Evolutionary conservation across 306 rosid species (phyloP), one percentile per base, ranked within the genome.

Genomic region (Prunus armeniaca): DNA sequence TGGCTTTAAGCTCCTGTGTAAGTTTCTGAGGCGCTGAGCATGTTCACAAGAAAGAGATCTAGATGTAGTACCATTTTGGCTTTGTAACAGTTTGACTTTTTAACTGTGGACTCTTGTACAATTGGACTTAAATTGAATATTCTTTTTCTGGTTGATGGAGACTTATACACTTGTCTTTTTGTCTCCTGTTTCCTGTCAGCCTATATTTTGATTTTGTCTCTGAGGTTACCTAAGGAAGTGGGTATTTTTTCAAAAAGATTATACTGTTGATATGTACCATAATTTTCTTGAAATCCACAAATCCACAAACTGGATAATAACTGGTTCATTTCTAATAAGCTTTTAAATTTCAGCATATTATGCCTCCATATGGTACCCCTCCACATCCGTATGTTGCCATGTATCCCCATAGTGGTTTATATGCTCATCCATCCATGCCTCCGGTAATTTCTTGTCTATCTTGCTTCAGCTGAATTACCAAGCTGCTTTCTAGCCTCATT

Each of bases 391-490:
- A 95, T 74, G 97, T 95, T 84, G 96, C 98, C 71, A 95, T 95
- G 99, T 95, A 95, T 89, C 97, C 97, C 80, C 99, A 88, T 81
- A 95, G 99, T 65, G 97, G 99, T 84, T 85, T 95, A 84, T 95
- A 95, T 86, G 97, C 99, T 58, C 99, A 92, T 82, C 97, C 99
- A 74, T 89, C 99, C 78, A 89, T 95, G 71, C 98, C 98, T 86
- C 95, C 96, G 87, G 99, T 95, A 88, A 82, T 66, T 73, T 80
- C 65, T 73, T 84, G 65, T 68, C 56, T 67, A 83, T 69, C 50
- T 38, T 84, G 54, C 63, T 77, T 83, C 74, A 12, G 63, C 32
- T 76, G 74, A 67, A 70, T 71, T 72, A 78, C 45, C 76, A 78
- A 58, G 61, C 76, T 79, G 83, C 25, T 50, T 38, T 68, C 20